Evolutionary conservation across 2,329 filamentous ascomycete genomes (phyloP).

Genomic region (Teratosphaeria nubilosa): DNA sequence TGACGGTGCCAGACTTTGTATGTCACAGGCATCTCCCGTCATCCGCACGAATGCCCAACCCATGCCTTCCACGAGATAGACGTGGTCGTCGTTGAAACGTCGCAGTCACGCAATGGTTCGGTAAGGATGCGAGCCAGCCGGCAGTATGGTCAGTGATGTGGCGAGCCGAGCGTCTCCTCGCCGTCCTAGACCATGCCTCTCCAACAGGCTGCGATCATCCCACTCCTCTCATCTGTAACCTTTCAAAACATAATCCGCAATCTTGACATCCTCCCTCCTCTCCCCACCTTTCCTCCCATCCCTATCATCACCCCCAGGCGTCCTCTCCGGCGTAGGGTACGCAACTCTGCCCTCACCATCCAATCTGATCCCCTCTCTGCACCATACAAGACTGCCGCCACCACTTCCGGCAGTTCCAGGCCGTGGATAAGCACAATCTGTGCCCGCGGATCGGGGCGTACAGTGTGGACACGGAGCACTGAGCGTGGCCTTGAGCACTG

Average conservation of each 20-base stretch:
- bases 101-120: too few species aligned
- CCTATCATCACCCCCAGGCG: not conserved
- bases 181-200: too few species aligned
- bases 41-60: too few species aligned
- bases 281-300: not conserved
- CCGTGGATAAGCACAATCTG: not conserved
- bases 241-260: not conserved
- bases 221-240: not conserved
- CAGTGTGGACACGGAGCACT: slow-evolving; percentile 15
- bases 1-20: too few species aligned
- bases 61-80: too few species aligned
- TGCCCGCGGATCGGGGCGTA: not conserved
- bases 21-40: too few species aligned
- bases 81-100: too few species aligned
- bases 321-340: not conserved
- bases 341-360: not conserved
- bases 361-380: not conserved
- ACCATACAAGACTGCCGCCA: not conserved
- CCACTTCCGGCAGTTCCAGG: not conserved
- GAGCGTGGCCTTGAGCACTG: slow-evolving; percentile 10
- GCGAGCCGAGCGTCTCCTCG: too few species aligned
- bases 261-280: not conserved
- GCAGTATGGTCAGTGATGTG: too few species aligned
- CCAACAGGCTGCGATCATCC: too few species aligned
- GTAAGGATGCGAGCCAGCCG: too few species aligned